phyloP scores from a whole-genome alignment of 2,329 filamentous ascomycete species.

The Pleoardoris graminearum region DNA sequence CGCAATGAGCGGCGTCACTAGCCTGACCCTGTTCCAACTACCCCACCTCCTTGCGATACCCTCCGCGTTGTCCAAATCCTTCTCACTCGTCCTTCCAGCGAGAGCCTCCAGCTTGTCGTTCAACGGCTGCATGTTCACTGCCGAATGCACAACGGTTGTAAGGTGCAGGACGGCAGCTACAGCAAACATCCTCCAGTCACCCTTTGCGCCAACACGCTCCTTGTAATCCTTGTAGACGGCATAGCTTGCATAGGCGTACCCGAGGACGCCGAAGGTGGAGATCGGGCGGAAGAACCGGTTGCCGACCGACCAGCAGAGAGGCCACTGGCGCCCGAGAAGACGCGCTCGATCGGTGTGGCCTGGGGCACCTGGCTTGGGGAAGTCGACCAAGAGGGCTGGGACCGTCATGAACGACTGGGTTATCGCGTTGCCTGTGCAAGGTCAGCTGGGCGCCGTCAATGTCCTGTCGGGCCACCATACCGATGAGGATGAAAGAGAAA shows the following conservation, averaged over 20 bases:
- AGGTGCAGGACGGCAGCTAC: conserved; percentile 51
- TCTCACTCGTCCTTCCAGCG: conserved; percentile 34
- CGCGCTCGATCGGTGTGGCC: conserved; percentile 49
- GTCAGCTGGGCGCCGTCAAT: conserved; percentile 4
- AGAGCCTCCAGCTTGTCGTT: conserved; percentile 54
- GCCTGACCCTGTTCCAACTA: conserved; percentile 40
- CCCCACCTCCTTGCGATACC: conserved; percentile 42
- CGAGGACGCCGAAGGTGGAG: conserved; percentile 53
- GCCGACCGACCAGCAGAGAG: conserved; percentile 55
- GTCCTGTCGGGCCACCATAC: conserved; percentile 31
- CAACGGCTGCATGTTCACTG: conserved; percentile 56
- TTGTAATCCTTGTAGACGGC: conserved; percentile 33
- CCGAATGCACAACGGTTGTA: conserved; percentile 54
- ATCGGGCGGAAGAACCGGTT: conserved; percentile 59
- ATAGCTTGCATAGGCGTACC: conserved; percentile 53
- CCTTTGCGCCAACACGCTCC: conserved; percentile 12
- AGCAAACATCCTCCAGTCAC: conserved; percentile 54
- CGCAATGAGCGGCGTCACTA: conserved; percentile 42
- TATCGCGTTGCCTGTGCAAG: conserved; percentile 53
- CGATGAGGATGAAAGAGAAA: conserved; percentile 55
- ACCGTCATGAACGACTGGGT: conserved; percentile 59
- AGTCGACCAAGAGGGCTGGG: conserved; percentile 54
- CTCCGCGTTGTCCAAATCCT: conserved; percentile 39
- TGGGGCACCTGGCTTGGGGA: conserved; percentile 47
- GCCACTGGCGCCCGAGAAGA: conserved; percentile 55